Percentiles rank a stretch among this genome's conserved stretches.
Evolutionary conservation across 805 yeast species (phyloP).

Genomic region (Candida boleticola): DNA sequence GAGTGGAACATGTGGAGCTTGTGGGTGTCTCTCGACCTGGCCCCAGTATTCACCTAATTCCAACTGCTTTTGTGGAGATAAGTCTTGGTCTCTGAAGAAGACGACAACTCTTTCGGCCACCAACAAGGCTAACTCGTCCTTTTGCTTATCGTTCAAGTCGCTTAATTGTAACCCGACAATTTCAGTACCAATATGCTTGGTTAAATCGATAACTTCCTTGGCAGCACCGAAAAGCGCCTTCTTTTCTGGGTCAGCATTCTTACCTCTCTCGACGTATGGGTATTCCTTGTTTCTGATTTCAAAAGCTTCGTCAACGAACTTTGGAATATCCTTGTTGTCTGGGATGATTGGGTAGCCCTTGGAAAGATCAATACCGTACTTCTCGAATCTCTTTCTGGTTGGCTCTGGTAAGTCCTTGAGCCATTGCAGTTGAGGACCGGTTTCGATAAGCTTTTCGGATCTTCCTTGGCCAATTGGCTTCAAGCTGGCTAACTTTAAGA

Average conservation of each 20-base stretch:
- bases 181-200: constrained; percentile 50
- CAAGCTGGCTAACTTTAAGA: constrained; percentile 15
- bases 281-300: constrained; percentile 33
- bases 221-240: constrained; percentile 41
- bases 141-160: constrained; percentile 42
- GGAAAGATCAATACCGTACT: constrained; percentile 34
- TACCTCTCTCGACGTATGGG: constrained; percentile 34
- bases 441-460: constrained; percentile 1
- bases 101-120: constrained; percentile 52
- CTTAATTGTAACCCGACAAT: constrained; percentile 45
- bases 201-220: constrained; percentile 38
- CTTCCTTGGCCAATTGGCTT: constrained; percentile 12
- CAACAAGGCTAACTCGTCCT: constrained; percentile 47
- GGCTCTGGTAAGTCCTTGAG: constrained; percentile 17
- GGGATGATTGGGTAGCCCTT: constrained; percentile 42
- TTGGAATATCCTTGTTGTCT: constrained; percentile 28
- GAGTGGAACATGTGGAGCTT: constrained; percentile 24
- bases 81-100: constrained; percentile 48
- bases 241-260: constrained; percentile 36
- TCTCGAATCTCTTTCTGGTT: constrained; percentile 27
- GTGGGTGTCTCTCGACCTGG: constrained; percentile 41
- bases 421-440: constrained; percentile 9
- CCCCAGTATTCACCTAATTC: constrained; percentile 48
- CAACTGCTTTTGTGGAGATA: constrained; percentile 41
- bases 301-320: constrained; percentile 39